These are phyloP conservation scores for Exophiala aquamarina DNA, from an alignment of 2,329 filamentous ascomycete species.

Conservation along the genomic window DNA sequence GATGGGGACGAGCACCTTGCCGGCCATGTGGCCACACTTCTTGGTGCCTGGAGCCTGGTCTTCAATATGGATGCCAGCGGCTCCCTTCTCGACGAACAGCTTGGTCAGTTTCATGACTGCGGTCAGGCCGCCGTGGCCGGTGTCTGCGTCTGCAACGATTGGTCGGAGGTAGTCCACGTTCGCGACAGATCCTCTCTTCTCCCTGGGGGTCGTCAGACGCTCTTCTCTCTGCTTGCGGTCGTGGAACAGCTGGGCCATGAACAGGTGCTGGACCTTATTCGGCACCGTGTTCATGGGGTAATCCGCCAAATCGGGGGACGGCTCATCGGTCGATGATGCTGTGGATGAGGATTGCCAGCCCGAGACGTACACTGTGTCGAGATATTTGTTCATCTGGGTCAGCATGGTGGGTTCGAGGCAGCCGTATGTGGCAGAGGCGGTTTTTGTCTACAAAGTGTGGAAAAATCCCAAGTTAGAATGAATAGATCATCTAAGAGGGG, in stretches of 20 bases:
- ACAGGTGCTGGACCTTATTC: constrained; percentile 96
- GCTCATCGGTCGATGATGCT: constrained; percentile 90
- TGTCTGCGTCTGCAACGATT: constrained; percentile 95
- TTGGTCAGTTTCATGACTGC: constrained; percentile 99
- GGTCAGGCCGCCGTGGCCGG: constrained; percentile 94
- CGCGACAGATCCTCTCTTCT: constrained; percentile 68
- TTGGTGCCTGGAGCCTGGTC: constrained; percentile 98
- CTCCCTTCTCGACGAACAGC: constrained; percentile 93
- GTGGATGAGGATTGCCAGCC: constrained; percentile 99
- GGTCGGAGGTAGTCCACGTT: constrained; percentile 93
- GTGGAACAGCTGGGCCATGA: constrained; percentile 98
- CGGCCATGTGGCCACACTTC: constrained; percentile 99
- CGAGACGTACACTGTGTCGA: constrained; percentile 98
- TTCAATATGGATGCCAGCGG: constrained; percentile 97
- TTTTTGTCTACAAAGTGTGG: constrained; percentile 60
- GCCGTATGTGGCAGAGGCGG: constrained; percentile 92
- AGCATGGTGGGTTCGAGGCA: constrained; percentile 98
- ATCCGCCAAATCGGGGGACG: constrained; percentile 94
- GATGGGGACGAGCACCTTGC: constrained; percentile 95
- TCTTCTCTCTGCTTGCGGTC: constrained; percentile 98
- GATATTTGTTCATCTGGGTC: constrained; percentile 98
- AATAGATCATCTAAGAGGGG: no score
- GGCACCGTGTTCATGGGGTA: constrained; percentile 98
- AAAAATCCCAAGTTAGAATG: constrained; percentile 1
- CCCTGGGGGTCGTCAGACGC: constrained; percentile 73